Percentiles rank a stretch among this genome's conserved stretches.
Conservation (phyloP, 768 basidiomycete species). For the Pisolithus tinctorius region DNA sequence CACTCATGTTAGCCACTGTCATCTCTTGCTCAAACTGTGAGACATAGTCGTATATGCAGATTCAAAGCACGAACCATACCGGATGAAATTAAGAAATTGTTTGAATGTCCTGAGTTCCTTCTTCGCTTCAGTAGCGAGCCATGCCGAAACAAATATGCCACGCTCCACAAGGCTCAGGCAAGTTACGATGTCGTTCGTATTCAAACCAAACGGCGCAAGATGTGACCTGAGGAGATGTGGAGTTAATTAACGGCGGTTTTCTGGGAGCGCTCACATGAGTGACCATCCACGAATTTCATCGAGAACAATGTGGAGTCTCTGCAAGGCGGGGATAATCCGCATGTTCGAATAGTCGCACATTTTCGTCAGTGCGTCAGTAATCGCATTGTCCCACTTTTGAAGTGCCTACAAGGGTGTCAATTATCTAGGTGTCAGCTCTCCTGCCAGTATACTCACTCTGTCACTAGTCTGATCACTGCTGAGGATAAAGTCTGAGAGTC, state of each 20-base stretch:
- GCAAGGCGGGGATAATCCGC: conserved; percentile 64
- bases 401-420: conserved; percentile 47
- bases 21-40: conserved; percentile 33
- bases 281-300: conserved; percentile 80
- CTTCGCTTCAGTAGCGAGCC: conserved; percentile 62
- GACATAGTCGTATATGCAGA: conserved; percentile 8
- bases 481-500: conserved; percentile 67
- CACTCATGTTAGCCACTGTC: conserved; percentile 42
- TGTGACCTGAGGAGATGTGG: conserved; percentile 41
- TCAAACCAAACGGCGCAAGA: conserved; percentile 50
- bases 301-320: conserved; percentile 68
- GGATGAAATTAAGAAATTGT: conserved; percentile 74
- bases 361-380: conserved; percentile 62
- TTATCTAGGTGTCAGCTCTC: conserved; percentile 8
- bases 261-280: conserved; percentile 44
- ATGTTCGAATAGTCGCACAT: conserved; percentile 70
- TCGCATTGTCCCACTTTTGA: conserved; percentile 76
- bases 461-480: conserved; percentile 79
- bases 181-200: conserved; percentile 40
- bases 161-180: conserved; percentile 48
- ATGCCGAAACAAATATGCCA: conserved; percentile 57
- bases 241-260: conserved; percentile 7
- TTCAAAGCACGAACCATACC: conserved; percentile 48
- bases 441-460: conserved; percentile 41
- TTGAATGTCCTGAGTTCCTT: conserved; percentile 66